Evolutionary conservation across 2,329 filamentous ascomycete genomes (phyloP).

Genomic region (Fusarium zealandicum): DNA sequence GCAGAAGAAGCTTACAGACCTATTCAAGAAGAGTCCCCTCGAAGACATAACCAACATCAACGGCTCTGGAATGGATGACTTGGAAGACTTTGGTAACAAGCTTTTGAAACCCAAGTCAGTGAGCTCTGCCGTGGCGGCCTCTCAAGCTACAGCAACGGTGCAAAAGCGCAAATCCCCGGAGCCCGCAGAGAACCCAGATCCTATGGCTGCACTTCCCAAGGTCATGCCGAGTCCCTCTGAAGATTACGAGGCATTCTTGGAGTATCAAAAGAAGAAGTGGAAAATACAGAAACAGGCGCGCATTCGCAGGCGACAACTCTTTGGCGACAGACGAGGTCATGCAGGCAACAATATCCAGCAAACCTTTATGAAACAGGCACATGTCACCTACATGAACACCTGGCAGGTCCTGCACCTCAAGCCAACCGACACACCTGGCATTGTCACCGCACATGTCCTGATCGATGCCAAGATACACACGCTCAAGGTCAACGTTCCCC

Average conservation of each 20-base stretch:
- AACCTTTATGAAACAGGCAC: slow-evolving; percentile 89
- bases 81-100: slow-evolving; percentile 82
- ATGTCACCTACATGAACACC: slow-evolving; percentile 86
- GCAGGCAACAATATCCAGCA: slow-evolving; percentile 64
- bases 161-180: slow-evolving; percentile 80
- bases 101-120: slow-evolving; percentile 71
- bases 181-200: slow-evolving; percentile 72
- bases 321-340: slow-evolving; percentile 77
- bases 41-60: slow-evolving; percentile 75
- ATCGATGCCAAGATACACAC: slow-evolving; percentile 93
- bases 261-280: slow-evolving; percentile 99
- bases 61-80: slow-evolving; percentile 65
- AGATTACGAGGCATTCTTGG: slow-evolving; percentile 86
- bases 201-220: slow-evolving; percentile 81
- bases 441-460: slow-evolving; percentile 87
- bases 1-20: slow-evolving; percentile 97
- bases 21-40: slow-evolving; percentile 72
- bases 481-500: slow-evolving; percentile 86
- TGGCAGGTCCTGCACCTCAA: slow-evolving; percentile 95
- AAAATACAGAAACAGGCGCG: slow-evolving; percentile 95
- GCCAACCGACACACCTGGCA: slow-evolving; percentile 81
- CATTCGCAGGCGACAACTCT: slow-evolving; percentile 84
- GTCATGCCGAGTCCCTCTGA: slow-evolving; percentile 85
- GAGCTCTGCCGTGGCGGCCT: slow-evolving; percentile 60
- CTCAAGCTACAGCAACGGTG: slow-evolving; percentile 56